Evolutionary conservation across 305 asterid genomes (phyloP).

Genomic region (Petunia hybrid): DNA sequence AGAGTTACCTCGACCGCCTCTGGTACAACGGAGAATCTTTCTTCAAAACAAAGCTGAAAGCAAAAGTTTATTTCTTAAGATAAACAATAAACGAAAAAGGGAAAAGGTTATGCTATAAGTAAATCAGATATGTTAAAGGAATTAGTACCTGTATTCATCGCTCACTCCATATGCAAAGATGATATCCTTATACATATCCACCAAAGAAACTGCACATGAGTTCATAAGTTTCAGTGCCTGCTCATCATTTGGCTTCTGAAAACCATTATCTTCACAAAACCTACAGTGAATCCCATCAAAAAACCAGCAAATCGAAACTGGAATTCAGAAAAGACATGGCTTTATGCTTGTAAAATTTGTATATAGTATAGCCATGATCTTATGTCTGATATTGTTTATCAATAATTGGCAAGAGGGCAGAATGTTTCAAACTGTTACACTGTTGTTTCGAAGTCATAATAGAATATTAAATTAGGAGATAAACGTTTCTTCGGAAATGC

Average conservation of each 20-base stretch:
- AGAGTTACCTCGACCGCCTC: constrained; percentile 69
- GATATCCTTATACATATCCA: constrained; percentile 75
- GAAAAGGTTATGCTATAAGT: neutral
- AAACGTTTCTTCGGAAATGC: neutral
- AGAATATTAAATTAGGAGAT: neutral
- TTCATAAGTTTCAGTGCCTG: constrained; percentile 81
- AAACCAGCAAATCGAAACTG: neutral
- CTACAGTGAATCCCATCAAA: constrained; percentile 39
- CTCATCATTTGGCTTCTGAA: constrained; percentile 88
- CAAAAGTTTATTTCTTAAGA: constrained; percentile 11
- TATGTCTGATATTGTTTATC: neutral
- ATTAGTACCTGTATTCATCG: constrained; percentile 75
- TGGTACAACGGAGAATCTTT: constrained; percentile 68
- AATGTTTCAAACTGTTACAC: neutral
- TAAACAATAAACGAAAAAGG: constrained; percentile 36
- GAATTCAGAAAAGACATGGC: constrained; percentile 4
- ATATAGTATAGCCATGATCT: neutral
- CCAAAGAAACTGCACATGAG: constrained; percentile 70
- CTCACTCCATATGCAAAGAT: constrained; percentile 90
- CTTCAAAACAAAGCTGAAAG: constrained; percentile 80
- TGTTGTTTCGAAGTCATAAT: constrained; percentile 5
- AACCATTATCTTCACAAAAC: constrained; percentile 75
- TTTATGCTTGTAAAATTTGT: neutral
- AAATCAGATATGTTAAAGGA: constrained; percentile 35
- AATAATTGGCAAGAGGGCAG: neutral